Evolutionary conservation across 176 grass and related monocot genomes (phyloP), one percentile per base, ranked within the genome.

Genomic region (Microstegium vimineum): DNA sequence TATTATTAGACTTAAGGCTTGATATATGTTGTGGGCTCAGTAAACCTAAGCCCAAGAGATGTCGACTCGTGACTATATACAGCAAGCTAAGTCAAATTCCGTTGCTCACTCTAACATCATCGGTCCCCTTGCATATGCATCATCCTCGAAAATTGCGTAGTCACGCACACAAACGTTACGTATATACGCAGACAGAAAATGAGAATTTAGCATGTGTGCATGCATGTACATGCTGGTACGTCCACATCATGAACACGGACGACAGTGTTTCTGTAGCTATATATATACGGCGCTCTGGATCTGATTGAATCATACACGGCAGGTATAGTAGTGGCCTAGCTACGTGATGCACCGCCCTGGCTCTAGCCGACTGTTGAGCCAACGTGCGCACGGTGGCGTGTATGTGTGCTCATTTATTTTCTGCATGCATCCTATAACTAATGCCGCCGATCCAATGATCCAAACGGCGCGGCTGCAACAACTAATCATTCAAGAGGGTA

Each of bases 321-420:
- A 52, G 46, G 69, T 72, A n/a, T 38, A 62, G 75, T 37, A 89
- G 82, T 69, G 37, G 23, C 76, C 76, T 75, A 81, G 25, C 38
- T 62, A 75, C 32, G 69, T 62, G n/a, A n/a, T n/a, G 38, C 31
- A 75, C 32, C 62, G 75, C 38, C 45, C 45, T 26, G 51, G 69
- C n/a, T n/a, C n/a, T 74, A 80, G 76, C 62, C 7, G 36, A 84
- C 62, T 89, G 51, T 70, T 84, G 76, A 75, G 2, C 31, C 28
- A 80, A 81, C 82, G 30, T 89, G 70, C 86, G 27, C 40, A 26
- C 31, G 15, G 54, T 3, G 63, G 51, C 9, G 18, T 74, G 25
- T n/a, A n/a, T n/a, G n/a, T 38, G 16, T 43, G 26, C 8, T 5
- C 52, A 12, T 30, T 23, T 74, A 8, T 51, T 26, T 36, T 22